phyloP scores from a whole-genome alignment of 495 filamentous ascomycete species.

The Barbatosphaeria neglecta region DNA sequence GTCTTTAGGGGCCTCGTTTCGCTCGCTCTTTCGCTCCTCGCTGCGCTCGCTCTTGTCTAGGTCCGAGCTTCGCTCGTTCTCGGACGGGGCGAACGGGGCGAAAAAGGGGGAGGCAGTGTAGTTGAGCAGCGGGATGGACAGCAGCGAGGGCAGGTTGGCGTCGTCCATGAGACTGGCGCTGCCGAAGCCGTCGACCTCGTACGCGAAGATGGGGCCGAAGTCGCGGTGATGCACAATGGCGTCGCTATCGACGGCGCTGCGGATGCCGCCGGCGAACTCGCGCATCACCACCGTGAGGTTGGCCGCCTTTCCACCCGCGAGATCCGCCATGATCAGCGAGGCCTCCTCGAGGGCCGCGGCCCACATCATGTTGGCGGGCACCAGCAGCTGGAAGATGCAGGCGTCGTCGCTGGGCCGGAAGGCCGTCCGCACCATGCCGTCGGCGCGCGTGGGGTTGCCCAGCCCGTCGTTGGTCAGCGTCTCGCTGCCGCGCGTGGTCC shows the following conservation, averaged over 20 bases:
- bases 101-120: conserved; percentile 10
- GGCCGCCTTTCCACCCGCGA: conserved; percentile 27
- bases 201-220: conserved; percentile 42
- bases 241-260: conserved; percentile 35
- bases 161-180: conserved; percentile 52
- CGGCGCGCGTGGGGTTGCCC: conserved; percentile 47
- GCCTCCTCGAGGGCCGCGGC: conserved; percentile 43
- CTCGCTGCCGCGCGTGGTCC: conserved; percentile 44
- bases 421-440: conserved; percentile 49
- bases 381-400: conserved; percentile 46
- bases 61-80: background rate
- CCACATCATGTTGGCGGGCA: conserved; percentile 58
- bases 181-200: conserved; percentile 52
- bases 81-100: background rate
- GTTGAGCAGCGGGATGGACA: conserved; percentile 30
- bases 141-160: conserved; percentile 49
- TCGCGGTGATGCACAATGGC: conserved; percentile 21
- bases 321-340: conserved; percentile 38
- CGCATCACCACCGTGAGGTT: conserved; percentile 40
- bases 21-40: background rate
- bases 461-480: conserved; percentile 51
- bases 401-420: conserved; percentile 55
- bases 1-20: conserved; percentile 6
- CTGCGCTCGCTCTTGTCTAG: background rate
- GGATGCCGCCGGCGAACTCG: conserved; percentile 36